These are phyloP conservation scores for Somion occarium DNA, from an alignment of 1,284 basidiomycete genomes.

Conservation along the genomic window DNA sequence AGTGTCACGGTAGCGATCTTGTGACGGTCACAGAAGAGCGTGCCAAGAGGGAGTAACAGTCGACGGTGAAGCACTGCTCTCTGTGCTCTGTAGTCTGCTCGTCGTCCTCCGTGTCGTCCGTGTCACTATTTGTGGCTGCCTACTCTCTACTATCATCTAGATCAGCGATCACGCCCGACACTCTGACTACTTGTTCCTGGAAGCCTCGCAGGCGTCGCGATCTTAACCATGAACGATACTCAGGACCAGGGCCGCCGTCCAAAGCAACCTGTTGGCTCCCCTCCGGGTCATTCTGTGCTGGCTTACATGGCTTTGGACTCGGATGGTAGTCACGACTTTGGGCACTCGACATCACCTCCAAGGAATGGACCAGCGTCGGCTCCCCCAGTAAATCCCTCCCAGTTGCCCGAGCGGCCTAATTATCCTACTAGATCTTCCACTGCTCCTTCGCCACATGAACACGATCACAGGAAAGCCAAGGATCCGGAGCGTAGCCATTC, in stretches of 20 bases:
- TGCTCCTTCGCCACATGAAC: slow-evolving; percentile 44
- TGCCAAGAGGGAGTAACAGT: background rate
- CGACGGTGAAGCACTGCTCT: background rate
- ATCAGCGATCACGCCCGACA: slow-evolving; percentile 9
- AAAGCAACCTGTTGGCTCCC: slow-evolving; percentile 21
- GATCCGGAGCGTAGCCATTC: slow-evolving; percentile 41
- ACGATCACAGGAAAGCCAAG: slow-evolving; percentile 41
- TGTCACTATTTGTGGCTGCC: no score
- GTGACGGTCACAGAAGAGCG: no score
- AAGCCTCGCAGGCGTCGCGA: slow-evolving; percentile 12
- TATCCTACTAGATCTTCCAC: slow-evolving; percentile 61
- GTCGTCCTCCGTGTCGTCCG: background rate
- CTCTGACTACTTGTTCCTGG: slow-evolving; percentile 11
- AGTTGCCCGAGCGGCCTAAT: slow-evolving; percentile 44
- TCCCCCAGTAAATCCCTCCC: slow-evolving; percentile 21
- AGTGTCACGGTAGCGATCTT: no score
- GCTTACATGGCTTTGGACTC: slow-evolving; percentile 28
- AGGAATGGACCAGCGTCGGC: slow-evolving; percentile 18
- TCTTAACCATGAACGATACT: slow-evolving; percentile 22
- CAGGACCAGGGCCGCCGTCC: slow-evolving; percentile 23
- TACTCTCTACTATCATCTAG: slow-evolving; percentile 1
- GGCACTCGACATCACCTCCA: slow-evolving; percentile 15
- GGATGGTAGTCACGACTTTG: slow-evolving; percentile 19
- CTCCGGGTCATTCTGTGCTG: slow-evolving; percentile 25
- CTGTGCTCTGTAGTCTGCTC: background rate